phyloP scores from a whole-genome alignment of 2,329 filamentous ascomycete genomes.

The Ophiostoma quercus region DNA sequence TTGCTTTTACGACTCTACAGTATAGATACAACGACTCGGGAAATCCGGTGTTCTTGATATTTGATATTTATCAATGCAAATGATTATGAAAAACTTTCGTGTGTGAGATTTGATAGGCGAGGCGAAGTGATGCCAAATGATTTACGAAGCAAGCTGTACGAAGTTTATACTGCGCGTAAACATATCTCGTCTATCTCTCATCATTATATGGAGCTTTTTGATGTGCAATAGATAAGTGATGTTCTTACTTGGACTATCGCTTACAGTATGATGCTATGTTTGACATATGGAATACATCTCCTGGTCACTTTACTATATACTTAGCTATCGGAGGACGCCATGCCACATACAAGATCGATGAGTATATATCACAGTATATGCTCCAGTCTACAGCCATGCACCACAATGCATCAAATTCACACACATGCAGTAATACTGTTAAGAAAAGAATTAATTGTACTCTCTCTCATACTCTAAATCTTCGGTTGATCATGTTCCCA shows the following conservation, averaged over 20 bases:
- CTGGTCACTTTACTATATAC: too few species aligned
- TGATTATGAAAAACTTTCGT: conserved; percentile 16
- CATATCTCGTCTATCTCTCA: not conserved
- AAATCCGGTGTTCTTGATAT: conserved; percentile 14
- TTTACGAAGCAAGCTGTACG: not conserved
- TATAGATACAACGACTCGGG: conserved; percentile 23
- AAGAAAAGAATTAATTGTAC: not conserved
- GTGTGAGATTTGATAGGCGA: not conserved
- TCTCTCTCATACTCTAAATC: not conserved
- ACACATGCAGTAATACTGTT: not conserved
- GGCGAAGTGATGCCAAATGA: not conserved
- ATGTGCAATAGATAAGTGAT: not conserved
- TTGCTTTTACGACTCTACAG: conserved; percentile 13
- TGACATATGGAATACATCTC: too few species aligned
- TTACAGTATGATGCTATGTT: not conserved
- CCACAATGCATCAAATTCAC: not conserved
- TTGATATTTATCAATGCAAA: conserved; percentile 21
- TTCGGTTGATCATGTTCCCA: not conserved
- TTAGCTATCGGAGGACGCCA: too few species aligned
- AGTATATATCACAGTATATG: too few species aligned
- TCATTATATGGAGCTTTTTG: not conserved
- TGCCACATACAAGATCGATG: too few species aligned
- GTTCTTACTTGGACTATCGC: not conserved
- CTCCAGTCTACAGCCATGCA: too few species aligned
- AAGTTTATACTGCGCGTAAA: not conserved